Evolutionary conservation across 805 yeast species (phyloP).

Genomic region (Candida peoriensis): DNA sequence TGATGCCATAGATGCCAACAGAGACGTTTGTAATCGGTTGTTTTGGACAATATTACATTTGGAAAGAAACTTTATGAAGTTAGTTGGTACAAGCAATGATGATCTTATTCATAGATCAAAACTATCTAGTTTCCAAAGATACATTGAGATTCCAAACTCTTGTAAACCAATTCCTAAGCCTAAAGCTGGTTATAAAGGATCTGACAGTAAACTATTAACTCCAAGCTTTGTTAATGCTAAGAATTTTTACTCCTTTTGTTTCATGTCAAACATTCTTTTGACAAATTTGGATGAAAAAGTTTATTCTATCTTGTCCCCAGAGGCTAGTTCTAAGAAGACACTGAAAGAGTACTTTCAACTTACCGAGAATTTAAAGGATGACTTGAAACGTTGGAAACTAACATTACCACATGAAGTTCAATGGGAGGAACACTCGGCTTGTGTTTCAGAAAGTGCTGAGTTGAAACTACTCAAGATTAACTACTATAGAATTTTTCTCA

Average conservation of each 20-base stretch:
- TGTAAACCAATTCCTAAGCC: slow-evolving; percentile 3
- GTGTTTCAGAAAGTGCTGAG: neutral
- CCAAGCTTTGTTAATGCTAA: slow-evolving; percentile 1
- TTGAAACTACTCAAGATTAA: neutral
- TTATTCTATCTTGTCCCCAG: neutral
- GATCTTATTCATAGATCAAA: neutral
- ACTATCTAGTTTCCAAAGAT: neutral
- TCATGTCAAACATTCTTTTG: slow-evolving; percentile 2
- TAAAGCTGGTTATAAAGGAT: no score
- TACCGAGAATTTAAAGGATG: neutral
- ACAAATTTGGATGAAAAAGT: neutral
- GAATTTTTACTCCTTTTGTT: slow-evolving; percentile 3
- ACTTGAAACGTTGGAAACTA: neutral
- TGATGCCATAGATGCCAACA: neutral
- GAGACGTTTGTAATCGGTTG: slow-evolving; percentile 2
- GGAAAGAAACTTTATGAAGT: neutral
- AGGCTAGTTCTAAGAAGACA: neutral
- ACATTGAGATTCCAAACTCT: slow-evolving; percentile 1
- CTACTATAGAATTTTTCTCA: neutral
- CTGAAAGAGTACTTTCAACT: neutral
- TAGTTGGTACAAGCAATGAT: neutral
- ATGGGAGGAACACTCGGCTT: no score
- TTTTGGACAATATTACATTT: slow-evolving; percentile 2
- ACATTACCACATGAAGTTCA: neutral
- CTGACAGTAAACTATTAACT: neutral